phyloP scores from a whole-genome alignment of 2,329 filamentous ascomycete genomes.

The Cryphonectria naterciae region DNA sequence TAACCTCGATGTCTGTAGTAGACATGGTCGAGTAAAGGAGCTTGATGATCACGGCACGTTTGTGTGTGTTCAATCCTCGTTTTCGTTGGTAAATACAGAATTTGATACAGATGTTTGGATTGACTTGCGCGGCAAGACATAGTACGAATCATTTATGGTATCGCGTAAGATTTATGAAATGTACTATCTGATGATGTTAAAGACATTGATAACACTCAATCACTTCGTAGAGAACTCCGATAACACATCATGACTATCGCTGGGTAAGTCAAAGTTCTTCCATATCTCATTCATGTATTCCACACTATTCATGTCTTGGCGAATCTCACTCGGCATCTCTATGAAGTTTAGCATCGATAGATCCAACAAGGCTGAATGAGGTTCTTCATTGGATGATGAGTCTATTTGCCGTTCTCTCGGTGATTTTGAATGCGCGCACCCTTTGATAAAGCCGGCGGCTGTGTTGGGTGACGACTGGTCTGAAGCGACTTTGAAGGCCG shows the following conservation, averaged over 20 bases:
- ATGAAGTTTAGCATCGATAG: background rate
- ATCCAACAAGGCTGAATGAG: background rate
- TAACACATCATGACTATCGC: background rate
- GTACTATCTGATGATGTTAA: too few relatives aligned
- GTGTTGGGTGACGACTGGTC: background rate
- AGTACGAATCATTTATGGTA: too few relatives aligned
- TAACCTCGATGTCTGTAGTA: too few relatives aligned
- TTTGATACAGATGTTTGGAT: too few relatives aligned
- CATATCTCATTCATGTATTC: background rate
- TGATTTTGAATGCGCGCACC: background rate
- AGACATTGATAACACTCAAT: background rate
- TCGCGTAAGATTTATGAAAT: too few relatives aligned
- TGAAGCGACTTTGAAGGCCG: too few relatives aligned
- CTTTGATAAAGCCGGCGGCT: background rate
- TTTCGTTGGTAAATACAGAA: too few relatives aligned
- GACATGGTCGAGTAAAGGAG: too few relatives aligned
- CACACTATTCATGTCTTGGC: background rate
- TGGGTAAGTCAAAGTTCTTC: background rate
- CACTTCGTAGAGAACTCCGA: background rate
- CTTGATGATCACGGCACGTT: too few relatives aligned
- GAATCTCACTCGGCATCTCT: background rate
- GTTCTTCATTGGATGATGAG: background rate
- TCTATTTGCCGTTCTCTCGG: background rate
- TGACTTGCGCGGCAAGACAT: too few relatives aligned
- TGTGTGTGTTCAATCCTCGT: too few relatives aligned